Base-by-base conservation (phyloP, 148 eudicot species). In the Persicaria tinctoria region DNA sequence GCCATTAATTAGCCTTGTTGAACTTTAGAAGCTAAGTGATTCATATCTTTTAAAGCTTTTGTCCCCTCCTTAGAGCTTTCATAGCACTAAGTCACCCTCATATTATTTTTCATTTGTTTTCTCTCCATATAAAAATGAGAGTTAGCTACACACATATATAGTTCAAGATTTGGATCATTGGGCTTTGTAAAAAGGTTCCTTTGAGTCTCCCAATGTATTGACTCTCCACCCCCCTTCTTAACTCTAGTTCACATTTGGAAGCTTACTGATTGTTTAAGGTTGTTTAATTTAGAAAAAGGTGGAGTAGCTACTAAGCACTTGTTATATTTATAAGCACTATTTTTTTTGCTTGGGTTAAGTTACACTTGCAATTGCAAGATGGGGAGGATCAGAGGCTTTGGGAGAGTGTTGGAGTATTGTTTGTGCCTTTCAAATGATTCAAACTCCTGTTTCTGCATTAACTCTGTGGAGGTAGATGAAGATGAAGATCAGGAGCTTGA, bases 361-460 rank as follows among this genome's bases (percentile, higher is more conserved):
- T 54, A 27, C 41, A 23, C 44, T 8, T 17, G 1, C 5, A 7
- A 5, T 13, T 66, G 13, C 8, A 66, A 47, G 45, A 84, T 86
- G 90, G 87, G 87, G 79, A 90, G 75, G 85, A 79, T 93, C 68
- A 87, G 23, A 20, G 23, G 84, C 57, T 68, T 91, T 74, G 89
- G 92, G 74, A 90, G 82, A 72, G 78, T 87, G 50, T 78, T 94
- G 73, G 91, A 89, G 66, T 79, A 85, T 72, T 81, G 88, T 10
- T 85, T 89, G 76, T 76, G 70, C 18, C 70, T 91, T 62, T 86
- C 90, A 75, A 72, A 84, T 82, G 84, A 83, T 60, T 77, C 89
- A 84, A 84, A 80, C 74, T 83, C 92, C 74, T 93, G 98, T 81
- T 85, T 93, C 60, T 91, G 97, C 80, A 44, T 84, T 9, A 88